Evolutionary conservation across 441 rosid genomes (phyloP).

Genomic region (Biscutella laevigata): DNA sequence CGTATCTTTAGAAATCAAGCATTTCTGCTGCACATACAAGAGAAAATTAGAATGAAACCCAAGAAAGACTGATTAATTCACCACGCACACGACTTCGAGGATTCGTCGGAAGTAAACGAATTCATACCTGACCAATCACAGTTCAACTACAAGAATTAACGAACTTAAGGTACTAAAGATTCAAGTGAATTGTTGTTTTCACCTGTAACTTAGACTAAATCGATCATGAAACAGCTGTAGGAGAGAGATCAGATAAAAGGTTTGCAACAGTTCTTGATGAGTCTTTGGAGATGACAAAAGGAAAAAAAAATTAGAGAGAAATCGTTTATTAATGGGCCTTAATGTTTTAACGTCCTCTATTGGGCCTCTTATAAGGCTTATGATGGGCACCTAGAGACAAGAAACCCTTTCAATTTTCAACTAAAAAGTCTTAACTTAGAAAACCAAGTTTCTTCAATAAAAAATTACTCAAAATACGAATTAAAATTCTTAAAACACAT

Average conservation of each 20-base stretch:
- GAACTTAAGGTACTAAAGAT: conserved; percentile 14
- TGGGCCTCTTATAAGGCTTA: not conserved
- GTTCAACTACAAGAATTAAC: not conserved
- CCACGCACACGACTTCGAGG: not conserved
- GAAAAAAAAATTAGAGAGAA: not conserved
- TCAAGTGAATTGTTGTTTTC: conserved; percentile 2
- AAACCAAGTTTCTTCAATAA: too few species aligned
- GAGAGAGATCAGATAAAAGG: conserved; percentile 1
- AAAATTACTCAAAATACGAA: too few species aligned
- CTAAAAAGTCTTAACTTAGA: too few species aligned
- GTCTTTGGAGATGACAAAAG: not conserved
- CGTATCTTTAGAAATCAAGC: conserved; percentile 35
- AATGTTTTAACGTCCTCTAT: too few species aligned
- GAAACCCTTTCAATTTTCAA: too few species aligned
- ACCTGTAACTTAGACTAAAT: not conserved
- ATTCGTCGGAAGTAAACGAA: conserved; percentile 21
- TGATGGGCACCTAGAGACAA: too few species aligned
- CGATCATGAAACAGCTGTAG: conserved; percentile 14
- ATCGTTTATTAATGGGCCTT: not conserved
- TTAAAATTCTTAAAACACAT: too few species aligned
- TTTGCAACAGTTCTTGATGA: not conserved
- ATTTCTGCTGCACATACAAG: conserved; percentile 15
- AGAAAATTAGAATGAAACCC: conserved; percentile 1
- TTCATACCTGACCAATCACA: conserved; percentile 7
- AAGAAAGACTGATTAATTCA: not conserved